Percentiles rank a stretch among this genome's conserved stretches.
phyloP scores from a whole-genome alignment of 257 asterid genomes.

The Solanum piurae region DNA sequence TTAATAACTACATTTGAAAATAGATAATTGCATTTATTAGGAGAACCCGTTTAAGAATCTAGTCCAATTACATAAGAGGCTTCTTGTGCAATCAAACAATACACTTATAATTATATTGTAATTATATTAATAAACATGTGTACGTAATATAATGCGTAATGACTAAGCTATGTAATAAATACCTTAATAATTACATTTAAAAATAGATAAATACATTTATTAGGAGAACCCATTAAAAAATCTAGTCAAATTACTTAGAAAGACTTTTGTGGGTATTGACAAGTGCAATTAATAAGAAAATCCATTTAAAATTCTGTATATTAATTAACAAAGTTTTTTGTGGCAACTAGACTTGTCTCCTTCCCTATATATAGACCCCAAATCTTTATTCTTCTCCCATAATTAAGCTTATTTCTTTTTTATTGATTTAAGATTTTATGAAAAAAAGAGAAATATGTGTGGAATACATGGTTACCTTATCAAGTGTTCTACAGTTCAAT shows the following conservation, averaged over 20 bases:
- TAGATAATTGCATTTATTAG: too few species aligned
- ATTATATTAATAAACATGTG: too few species aligned
- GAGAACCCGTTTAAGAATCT: too few species aligned
- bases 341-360: neutral
- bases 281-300: neutral
- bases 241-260: neutral
- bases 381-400: neutral
- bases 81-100: too few species aligned
- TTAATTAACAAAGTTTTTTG: neutral
- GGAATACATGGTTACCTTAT: constrained; percentile 16
- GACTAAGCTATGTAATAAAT: too few species aligned
- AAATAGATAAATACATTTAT: neutral
- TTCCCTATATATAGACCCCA: neutral
- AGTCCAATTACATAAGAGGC: too few species aligned
- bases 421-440: neutral
- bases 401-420: neutral
- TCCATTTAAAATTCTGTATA: too few species aligned
- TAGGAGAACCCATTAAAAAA: neutral
- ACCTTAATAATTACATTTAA: neutral
- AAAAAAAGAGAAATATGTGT: neutral
- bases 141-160: too few species aligned
- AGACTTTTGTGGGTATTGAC: neutral
- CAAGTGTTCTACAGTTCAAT: neutral
- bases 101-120: too few species aligned
- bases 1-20: too few species aligned